phyloP scores from a whole-genome alignment of 2,329 filamentous ascomycete genomes.

The Aplosporella prunicola region DNA sequence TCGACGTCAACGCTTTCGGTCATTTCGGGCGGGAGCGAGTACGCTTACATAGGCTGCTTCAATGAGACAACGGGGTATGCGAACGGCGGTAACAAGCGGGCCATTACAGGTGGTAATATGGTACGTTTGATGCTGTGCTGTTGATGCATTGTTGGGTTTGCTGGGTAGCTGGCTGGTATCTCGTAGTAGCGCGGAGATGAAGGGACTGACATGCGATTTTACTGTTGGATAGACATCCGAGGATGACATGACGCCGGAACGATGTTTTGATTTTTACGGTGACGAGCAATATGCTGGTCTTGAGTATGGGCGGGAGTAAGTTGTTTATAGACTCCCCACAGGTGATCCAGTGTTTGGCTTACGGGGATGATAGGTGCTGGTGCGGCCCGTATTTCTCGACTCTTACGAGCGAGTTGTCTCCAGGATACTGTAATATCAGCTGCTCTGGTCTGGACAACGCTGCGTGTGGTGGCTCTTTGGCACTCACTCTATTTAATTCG shows the following conservation, averaged over 20 bases:
- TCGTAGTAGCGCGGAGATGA: too few species aligned
- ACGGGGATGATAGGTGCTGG: conserved; percentile 1
- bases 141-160: too few species aligned
- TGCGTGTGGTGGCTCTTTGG: conserved; percentile 8
- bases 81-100: conserved; percentile 3
- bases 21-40: not conserved
- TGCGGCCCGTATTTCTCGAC: conserved; percentile 4
- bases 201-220: too few species aligned
- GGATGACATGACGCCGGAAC: conserved; percentile 3
- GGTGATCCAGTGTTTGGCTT: not conserved
- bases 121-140: not conserved
- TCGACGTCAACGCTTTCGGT: conserved; percentile 6
- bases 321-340: not conserved
- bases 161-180: too few species aligned
- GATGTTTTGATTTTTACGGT: conserved; percentile 1
- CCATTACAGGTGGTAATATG: conserved; percentile 6
- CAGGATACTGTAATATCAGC: conserved; percentile 1
- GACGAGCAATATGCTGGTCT: conserved; percentile 4
- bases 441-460: conserved; percentile 2
- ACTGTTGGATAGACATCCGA: too few species aligned
- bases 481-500: too few species aligned
- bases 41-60: conserved; percentile 8
- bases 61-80: conserved; percentile 8
- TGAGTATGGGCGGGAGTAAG: conserved; percentile 9
- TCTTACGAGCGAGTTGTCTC: conserved; percentile 4